These are phyloP conservation scores for Chlamydomonas schloesseri DNA, from an alignment of 139 green algal species.

Conservation along the genomic window DNA sequence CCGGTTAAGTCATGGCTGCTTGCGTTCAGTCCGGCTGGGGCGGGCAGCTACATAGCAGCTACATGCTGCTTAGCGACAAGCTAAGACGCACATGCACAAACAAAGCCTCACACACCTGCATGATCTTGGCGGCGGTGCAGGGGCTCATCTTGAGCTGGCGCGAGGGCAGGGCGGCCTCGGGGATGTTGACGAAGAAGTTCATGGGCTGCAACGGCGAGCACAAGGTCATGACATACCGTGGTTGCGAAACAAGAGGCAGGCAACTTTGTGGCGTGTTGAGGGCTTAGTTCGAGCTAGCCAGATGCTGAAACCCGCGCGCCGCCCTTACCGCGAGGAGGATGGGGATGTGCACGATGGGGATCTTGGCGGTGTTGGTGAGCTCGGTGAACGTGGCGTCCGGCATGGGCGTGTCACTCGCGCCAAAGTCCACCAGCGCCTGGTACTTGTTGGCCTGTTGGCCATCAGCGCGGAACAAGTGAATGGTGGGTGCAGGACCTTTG, in stretches of 20 bases:
- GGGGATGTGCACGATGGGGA: slow-evolving; percentile 48
- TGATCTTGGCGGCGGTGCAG: slow-evolving; percentile 52
- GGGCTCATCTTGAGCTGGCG: slow-evolving; percentile 30
- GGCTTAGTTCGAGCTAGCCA: too few relatives aligned
- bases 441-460: neutral
- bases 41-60: too few relatives aligned
- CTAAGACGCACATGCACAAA: too few relatives aligned
- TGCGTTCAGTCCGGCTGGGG: too few relatives aligned
- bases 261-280: too few relatives aligned
- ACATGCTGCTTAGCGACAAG: too few relatives aligned
- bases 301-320: too few relatives aligned
- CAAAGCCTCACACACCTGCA: slow-evolving; percentile 8
- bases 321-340: slow-evolving; percentile 33
- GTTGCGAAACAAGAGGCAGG: too few relatives aligned
- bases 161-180: neutral
- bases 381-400: slow-evolving; percentile 12
- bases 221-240: too few relatives aligned
- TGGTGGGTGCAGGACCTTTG: too few relatives aligned
- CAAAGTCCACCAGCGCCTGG: slow-evolving; percentile 41
- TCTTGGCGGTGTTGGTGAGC: slow-evolving; percentile 20
- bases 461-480: too few relatives aligned
- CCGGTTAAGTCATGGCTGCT: too few relatives aligned
- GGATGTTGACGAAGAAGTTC: slow-evolving; percentile 57
- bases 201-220: slow-evolving; percentile 27
- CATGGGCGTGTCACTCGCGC: slow-evolving; percentile 49